A percentile compares a stretch with the other conserved stretches of the same genome.
phyloP scores from a whole-genome alignment of 2,329 filamentous ascomycete species.

The Venturiaceae sp. region DNA sequence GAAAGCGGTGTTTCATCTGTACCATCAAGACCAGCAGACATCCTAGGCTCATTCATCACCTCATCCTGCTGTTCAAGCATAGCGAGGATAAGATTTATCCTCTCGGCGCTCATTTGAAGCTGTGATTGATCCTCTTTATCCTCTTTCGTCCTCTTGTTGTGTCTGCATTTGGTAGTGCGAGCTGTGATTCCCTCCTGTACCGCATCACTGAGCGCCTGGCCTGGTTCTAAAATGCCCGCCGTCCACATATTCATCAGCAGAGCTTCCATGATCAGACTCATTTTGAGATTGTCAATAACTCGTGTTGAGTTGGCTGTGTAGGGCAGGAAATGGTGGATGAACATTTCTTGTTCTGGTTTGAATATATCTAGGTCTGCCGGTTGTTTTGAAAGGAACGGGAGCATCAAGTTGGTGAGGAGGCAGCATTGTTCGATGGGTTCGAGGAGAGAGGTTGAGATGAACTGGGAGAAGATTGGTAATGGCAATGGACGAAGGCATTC shows the following conservation, averaged over 20 bases:
- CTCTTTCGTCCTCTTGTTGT: background rate
- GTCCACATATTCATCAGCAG: constrained; percentile 44
- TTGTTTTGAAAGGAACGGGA: constrained; percentile 35
- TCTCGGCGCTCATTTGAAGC: constrained; percentile 5
- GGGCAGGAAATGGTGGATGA: constrained; percentile 54
- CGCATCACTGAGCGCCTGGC: background rate
- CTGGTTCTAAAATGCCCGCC: background rate
- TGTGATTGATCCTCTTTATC: background rate
- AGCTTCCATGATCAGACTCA: constrained; percentile 59
- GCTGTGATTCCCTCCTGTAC: constrained; percentile 5
- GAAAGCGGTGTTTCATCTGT: background rate
- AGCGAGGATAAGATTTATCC: background rate
- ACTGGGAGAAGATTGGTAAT: constrained; percentile 45
- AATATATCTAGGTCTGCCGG: constrained; percentile 28
- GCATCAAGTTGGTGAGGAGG: constrained; percentile 36
- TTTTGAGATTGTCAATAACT: constrained; percentile 60
- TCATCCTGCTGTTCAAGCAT: no score
- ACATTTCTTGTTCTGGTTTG: constrained; percentile 37
- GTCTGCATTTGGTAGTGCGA: background rate
- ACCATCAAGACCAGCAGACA: background rate
- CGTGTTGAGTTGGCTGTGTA: constrained; percentile 53
- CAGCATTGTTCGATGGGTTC: constrained; percentile 34
- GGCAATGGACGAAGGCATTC: constrained; percentile 49
- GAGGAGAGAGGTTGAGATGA: constrained; percentile 40
- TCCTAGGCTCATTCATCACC: background rate